These are phyloP conservation scores for Fusarium falciforme DNA, from an alignment of 2,329 filamentous ascomycete genomes.

Conservation along the genomic window DNA sequence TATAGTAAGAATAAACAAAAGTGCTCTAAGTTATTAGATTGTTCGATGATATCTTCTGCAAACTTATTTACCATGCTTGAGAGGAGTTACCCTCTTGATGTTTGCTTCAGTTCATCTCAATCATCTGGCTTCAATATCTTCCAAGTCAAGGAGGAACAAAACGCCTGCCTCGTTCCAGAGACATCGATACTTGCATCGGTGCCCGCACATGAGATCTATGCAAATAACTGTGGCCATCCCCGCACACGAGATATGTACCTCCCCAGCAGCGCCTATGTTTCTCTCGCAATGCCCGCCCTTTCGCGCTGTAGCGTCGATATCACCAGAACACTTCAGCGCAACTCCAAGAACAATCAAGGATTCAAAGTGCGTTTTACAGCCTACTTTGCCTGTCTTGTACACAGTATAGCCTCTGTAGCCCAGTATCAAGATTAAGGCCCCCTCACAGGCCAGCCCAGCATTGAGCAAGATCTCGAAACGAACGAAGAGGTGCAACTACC, in stretches of 20 bases:
- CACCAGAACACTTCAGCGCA: background rate
- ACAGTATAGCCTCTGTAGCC: fast-evolving
- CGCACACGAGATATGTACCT: background rate
- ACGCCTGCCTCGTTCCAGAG: background rate
- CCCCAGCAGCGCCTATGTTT: background rate
- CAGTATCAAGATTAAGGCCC: background rate
- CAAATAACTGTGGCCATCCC: background rate
- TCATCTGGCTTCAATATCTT: background rate
- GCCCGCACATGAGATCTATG: background rate
- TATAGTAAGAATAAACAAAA: too few species aligned
- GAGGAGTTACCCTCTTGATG: too few species aligned
- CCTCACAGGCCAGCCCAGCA: background rate
- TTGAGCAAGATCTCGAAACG: background rate
- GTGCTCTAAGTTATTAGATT: too few species aligned
- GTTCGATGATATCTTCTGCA: too few species aligned
- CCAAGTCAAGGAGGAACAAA: background rate
- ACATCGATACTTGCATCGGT: background rate
- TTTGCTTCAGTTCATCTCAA: too few species aligned
- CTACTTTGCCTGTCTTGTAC: background rate
- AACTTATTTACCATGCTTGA: too few species aligned
- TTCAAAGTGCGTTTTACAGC: background rate
- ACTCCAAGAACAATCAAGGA: background rate
- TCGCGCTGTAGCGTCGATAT: background rate
- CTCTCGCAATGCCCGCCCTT: background rate
- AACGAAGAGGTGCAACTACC: background rate